Base-by-base conservation (phyloP, 495 filamentous ascomycete species). In the Penicillium herquei region DNA sequence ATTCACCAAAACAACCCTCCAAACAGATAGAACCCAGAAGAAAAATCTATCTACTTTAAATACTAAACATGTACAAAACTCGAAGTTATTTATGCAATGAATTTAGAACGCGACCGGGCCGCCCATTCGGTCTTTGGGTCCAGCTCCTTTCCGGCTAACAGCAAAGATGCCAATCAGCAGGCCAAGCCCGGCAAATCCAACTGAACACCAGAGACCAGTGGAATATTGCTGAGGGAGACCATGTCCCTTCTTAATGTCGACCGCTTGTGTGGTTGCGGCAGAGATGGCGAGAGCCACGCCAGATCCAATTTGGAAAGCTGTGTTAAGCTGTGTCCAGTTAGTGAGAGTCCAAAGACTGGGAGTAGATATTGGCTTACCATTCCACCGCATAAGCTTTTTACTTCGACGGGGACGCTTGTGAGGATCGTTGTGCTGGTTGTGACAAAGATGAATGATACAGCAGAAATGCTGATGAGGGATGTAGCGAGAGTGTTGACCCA, bases 251-350 rank as follows among this genome's bases (percentile, higher is more conserved):
- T 66, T 39, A 35, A 73, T 73, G 35, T 73, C 70, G 7, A 66
- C 68, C 0, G 61, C 63, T 37, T 69, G 61, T 17, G 70, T 73
- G 6, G 70, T 70, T 11, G 70, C 70, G 3, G 70, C 68, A 0
- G 70, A 73, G 33, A 73, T 71, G 37, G 70, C 70, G 42, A 73
- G 56, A 0, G 70, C 64, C 5, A 71, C 68, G 12, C 70, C 70
- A 30, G 70, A 73, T 18, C 70, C 70, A 32, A 73, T 73, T 61
- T 73, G 70, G 49, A 73, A 73, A 51, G 70, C 68, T 16, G 70
- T 73, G 50, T 73, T 73, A 5, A 73, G 68, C 68, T 69, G 39
- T 21, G 43, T 31, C 58, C 30, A 62, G 21, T 26, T 26, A 26
- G 21, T 26, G 1, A 4, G 21, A 26, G 21, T 26, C 7, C 34